Base-by-base conservation (phyloP, 108 stramenopile genomes). In the Aurantiochytrium sp. region DNA sequence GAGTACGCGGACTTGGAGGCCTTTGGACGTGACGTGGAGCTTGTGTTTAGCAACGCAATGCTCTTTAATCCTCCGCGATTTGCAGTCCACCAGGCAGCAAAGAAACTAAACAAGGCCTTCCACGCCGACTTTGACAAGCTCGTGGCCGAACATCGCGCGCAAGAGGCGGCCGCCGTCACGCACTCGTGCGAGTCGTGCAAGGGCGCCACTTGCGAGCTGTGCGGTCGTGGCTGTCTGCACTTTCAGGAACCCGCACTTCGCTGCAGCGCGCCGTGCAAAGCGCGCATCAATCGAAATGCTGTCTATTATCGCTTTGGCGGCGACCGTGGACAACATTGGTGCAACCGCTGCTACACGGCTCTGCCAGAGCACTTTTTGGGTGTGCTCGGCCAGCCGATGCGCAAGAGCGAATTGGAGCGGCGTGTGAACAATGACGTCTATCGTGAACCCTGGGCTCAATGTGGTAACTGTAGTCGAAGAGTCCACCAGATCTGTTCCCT, bases 401-500 rank as follows among this genome's bases (percentile, higher is more conserved):
- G 88, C 35, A 97, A 97, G 89, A 90, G 89, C 21, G 94, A 93
- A 18, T 91, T 98, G 29, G 83, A 94, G 60, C 94, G 93, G 72
- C 90, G 92, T 58, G 96, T 95, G 89, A 96, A 98, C 90, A 95
- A 98, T 92, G 92, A 96, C 1, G 89, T 92, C 49, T 95, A 95
- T 4, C 96, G 96, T 88, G 97, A 97, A 89, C 90, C 89, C 10
- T 97, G 96, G 96, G 94, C 96, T 4, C 90, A 94, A 72, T 98
- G 98, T 89, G 96, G 96, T 73, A 91, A 93, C 8, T 98, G 98
- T 88, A 88, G 95, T 10, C 91, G 93, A 8, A 95, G 96, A 94
- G 96, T 96, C 10, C 98, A 98, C 90, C 97, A 98, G 92, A 95
- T 97, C 64, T 98, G 98, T 90, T 95, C 97, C 4, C 94, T 98